These are phyloP conservation scores for Cryphonectria nitschkei DNA, from an alignment of 2,329 filamentous ascomycete genomes.

Conservation along the genomic window DNA sequence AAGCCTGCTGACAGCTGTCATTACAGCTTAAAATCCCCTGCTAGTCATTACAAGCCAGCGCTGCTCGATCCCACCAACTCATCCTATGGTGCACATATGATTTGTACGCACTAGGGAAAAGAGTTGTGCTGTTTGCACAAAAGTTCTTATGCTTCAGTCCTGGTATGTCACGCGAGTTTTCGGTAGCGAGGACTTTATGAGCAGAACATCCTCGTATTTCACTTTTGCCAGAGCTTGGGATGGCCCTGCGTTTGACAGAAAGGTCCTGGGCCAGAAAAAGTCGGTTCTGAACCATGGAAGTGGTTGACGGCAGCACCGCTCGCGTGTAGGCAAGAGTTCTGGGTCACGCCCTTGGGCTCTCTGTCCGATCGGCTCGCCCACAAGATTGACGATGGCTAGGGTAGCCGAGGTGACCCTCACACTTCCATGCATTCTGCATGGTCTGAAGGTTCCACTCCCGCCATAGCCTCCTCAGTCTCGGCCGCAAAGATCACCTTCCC, in stretches of 20 bases:
- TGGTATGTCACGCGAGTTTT: neutral
- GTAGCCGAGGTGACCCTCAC: neutral
- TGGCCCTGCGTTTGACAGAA: neutral
- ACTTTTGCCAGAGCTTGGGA: neutral
- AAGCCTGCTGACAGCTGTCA: slow-evolving; percentile 29
- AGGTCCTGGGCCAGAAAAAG: neutral
- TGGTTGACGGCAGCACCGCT: neutral
- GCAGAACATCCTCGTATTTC: neutral
- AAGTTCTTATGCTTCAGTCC: neutral
- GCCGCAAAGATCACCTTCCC: neutral
- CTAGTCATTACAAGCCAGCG: neutral
- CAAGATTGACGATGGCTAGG: slow-evolving; percentile 6
- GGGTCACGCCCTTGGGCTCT: neutral
- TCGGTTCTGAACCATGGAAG: neutral
- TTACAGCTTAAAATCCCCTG: slow-evolving; percentile 11
- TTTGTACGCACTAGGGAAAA: neutral
- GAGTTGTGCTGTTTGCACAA: slow-evolving; percentile 18
- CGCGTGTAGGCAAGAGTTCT: neutral
- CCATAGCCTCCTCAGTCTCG: neutral
- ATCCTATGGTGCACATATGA: neutral
- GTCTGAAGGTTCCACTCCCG: neutral
- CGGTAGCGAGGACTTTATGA: neutral
- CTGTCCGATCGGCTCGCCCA: neutral
- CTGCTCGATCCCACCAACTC: neutral
- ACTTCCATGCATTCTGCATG: neutral